A percentile compares a stretch with the other conserved stretches of the same genome.
Conservation (phyloP, 2,329 filamentous ascomycete species). For the Penicillium hordei region DNA sequence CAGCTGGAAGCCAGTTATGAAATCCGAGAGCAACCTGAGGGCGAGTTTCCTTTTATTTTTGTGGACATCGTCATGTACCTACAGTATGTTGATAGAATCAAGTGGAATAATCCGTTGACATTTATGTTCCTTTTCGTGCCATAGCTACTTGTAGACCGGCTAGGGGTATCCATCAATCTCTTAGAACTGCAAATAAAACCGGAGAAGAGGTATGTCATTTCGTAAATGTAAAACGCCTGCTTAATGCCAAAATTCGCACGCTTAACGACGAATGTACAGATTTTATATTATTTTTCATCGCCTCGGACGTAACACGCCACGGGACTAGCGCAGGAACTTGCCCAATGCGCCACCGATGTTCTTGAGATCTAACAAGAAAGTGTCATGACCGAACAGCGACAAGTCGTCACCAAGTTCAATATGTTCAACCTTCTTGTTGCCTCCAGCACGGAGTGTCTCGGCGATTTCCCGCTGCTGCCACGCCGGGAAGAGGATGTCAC, state of each 20-base stretch:
- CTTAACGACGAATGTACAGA: constrained; percentile 3
- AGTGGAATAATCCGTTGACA: background rate
- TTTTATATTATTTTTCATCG: background rate
- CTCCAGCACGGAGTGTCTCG: constrained; percentile 71
- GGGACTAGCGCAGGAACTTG: constrained; percentile 67
- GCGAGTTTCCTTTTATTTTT: constrained; percentile 2
- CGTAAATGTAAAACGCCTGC: background rate
- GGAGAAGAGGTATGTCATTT: constrained; percentile 6
- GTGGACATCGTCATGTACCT: background rate
- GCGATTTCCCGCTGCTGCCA: constrained; percentile 98
- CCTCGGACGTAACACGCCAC: background rate
- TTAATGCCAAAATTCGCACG: constrained; percentile 2
- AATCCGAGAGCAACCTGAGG: constrained; percentile 12
- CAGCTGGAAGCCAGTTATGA: constrained; percentile 9
- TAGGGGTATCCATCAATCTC: background rate
- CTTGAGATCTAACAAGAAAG: constrained; percentile 87
- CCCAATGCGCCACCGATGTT: constrained; percentile 83
- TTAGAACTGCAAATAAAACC: background rate
- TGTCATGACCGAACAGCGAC: constrained; percentile 94
- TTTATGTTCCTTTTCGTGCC: background rate
- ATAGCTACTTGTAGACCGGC: background rate
- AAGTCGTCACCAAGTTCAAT: constrained; percentile 91
- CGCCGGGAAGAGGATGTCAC: constrained; percentile 93
- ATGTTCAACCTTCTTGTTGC: constrained; percentile 80
- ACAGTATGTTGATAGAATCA: background rate